phyloP scores from a whole-genome alignment of 441 rosid genomes.

The Viola pubescens region DNA sequence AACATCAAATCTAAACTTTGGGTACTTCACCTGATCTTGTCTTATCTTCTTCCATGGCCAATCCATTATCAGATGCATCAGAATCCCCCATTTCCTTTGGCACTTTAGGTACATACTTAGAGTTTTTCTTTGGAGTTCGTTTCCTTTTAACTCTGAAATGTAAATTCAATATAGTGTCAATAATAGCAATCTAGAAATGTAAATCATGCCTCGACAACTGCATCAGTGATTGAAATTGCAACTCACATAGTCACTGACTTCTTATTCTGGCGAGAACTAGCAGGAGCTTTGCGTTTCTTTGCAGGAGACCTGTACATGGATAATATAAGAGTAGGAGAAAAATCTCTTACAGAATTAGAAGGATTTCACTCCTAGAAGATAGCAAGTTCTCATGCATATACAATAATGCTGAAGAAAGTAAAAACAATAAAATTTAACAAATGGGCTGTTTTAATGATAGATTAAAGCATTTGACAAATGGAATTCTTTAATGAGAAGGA shows the following conservation, averaged over 20 bases:
- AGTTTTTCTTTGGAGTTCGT: conserved; percentile 78
- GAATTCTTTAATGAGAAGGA: too few relatives aligned
- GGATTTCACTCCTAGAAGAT: too few relatives aligned
- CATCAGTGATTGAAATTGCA: conserved; percentile 13
- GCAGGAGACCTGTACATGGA: conserved; percentile 42
- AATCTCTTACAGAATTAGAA: neutral
- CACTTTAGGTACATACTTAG: conserved; percentile 31
- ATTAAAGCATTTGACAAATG: too few relatives aligned
- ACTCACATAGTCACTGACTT: conserved; percentile 51
- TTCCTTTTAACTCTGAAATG: conserved; percentile 54
- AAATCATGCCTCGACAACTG: neutral
- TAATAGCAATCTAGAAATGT: too few relatives aligned
- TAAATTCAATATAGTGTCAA: too few relatives aligned
- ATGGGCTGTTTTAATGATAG: too few relatives aligned
- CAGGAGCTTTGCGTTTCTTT: conserved; percentile 39
- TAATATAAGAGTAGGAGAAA: conserved; percentile 8
- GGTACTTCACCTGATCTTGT: conserved; percentile 33
- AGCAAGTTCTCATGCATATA: too few relatives aligned
- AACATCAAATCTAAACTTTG: too few relatives aligned
- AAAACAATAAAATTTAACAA: too few relatives aligned
- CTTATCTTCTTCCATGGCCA: conserved; percentile 20
- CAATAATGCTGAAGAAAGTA: too few relatives aligned
- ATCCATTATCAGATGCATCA: conserved; percentile 36
- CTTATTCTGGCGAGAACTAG: conserved; percentile 33
- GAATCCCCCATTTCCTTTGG: conserved; percentile 37